A percentile compares a stretch with the other conserved stretches of the same genome.
phyloP scores from a whole-genome alignment of 139 green algal species.

The Coelastrella sp. region DNA sequence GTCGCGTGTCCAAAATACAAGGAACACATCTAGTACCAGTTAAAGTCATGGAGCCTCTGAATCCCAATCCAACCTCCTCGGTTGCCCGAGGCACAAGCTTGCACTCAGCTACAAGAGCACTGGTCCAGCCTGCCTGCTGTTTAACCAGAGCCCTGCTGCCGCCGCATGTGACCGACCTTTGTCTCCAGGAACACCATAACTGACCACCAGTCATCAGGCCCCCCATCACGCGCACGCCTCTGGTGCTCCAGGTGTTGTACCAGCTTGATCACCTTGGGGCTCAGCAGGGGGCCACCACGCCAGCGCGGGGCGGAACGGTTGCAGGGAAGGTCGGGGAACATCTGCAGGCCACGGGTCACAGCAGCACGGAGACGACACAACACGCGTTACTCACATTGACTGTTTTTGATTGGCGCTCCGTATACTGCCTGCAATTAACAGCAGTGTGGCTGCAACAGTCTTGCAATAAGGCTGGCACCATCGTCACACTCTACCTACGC shows the following conservation, averaged over 20 bases:
- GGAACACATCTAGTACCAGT: too few relatives aligned
- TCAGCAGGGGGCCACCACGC: not conserved
- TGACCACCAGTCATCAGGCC: constrained; percentile 31
- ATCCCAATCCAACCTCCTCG: too few relatives aligned
- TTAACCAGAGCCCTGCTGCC: too few relatives aligned
- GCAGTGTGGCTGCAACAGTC: not conserved
- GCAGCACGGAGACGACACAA: not conserved
- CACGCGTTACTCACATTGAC: not conserved
- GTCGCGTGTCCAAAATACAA: too few relatives aligned
- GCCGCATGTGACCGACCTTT: not conserved
- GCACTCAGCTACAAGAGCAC: not conserved
- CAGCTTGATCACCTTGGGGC: constrained; percentile 21
- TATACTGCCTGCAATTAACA: not conserved
- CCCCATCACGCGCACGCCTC: not conserved
- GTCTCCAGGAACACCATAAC: constrained; percentile 41
- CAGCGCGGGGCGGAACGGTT: not conserved
- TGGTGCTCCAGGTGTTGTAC: not conserved
- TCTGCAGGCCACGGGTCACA: not conserved
- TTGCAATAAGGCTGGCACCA: not conserved
- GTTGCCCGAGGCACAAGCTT: too few relatives aligned
- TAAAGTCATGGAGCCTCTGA: too few relatives aligned
- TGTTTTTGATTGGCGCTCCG: not conserved
- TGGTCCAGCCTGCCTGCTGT: not conserved
- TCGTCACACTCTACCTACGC: not conserved
- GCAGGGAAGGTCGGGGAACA: constrained; percentile 23